Evolutionary conservation across 371 early-diverging fungal genomes (phyloP).

Genomic region (Dinochytrium kinnereticum): DNA sequence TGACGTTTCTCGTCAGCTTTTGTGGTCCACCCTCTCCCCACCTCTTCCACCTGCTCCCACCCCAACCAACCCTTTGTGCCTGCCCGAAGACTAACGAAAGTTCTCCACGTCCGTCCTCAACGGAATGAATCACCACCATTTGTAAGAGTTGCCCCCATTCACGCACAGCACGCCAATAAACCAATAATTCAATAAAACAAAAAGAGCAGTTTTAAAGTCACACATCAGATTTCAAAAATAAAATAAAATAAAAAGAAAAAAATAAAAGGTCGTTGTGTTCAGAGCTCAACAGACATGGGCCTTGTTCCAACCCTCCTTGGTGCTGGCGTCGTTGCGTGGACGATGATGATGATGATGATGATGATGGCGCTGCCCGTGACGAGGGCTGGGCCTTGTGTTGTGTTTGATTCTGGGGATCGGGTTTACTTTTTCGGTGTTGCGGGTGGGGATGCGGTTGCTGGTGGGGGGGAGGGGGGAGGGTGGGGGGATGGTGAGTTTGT

Average conservation of each 20-base stretch:
- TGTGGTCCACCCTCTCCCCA: no score
- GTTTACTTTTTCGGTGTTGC: slow-evolving; percentile 1
- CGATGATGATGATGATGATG: neutral
- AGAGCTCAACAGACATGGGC: no score
- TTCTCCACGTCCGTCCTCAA: neutral
- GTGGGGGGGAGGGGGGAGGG: neutral
- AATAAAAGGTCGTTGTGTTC: no score
- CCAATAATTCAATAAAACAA: no score
- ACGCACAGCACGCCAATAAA: no score
- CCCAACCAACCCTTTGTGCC: neutral
- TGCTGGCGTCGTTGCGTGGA: no score
- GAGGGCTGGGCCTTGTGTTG: neutral
- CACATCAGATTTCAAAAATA: no score
- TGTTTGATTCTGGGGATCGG: slow-evolving; percentile 2
- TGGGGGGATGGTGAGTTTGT: slow-evolving; percentile 1
- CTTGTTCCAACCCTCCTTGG: no score
- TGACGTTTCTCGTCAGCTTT: neutral
- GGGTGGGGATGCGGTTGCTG: neutral
- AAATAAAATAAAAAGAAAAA: no score
- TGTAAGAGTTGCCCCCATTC: no score
- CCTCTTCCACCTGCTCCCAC: neutral
- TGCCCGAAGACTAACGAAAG: neutral
- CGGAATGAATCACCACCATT: no score
- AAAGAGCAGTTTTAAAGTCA: no score
- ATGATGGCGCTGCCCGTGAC: neutral